These are phyloP conservation scores for Ustilaginoidea virens DNA, from an alignment of 2,329 filamentous ascomycete genomes.

Conservation along the genomic window DNA sequence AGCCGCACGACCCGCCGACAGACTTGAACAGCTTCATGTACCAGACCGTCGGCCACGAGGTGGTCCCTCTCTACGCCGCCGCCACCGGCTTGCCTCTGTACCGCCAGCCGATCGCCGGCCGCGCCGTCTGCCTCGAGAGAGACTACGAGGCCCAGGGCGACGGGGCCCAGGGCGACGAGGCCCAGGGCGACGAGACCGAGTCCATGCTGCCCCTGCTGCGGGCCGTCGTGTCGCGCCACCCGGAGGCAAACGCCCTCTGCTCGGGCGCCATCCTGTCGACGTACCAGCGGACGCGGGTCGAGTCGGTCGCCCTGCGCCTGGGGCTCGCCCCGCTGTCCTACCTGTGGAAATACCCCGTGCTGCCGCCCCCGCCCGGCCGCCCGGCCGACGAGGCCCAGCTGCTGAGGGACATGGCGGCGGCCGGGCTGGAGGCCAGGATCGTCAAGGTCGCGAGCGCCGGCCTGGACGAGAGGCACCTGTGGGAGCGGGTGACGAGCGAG, in stretches of 20 bases:
- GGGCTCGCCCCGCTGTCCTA: conserved; percentile 71
- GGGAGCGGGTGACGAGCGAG: conserved; percentile 57
- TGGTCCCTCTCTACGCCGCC: conserved; percentile 71
- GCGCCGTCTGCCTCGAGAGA: conserved; percentile 51
- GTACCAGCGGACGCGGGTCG: conserved; percentile 91
- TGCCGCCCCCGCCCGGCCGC: conserved; percentile 34
- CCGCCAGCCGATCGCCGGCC: conserved; percentile 59
- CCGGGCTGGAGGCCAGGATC: conserved; percentile 73
- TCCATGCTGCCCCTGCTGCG: conserved; percentile 63
- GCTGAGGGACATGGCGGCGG: conserved; percentile 64
- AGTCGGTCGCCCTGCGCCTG: conserved; percentile 77
- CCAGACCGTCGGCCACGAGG: conserved; percentile 82
- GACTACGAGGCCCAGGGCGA: conserved; percentile 41
- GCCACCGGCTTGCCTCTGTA: conserved; percentile 75
- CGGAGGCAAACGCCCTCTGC: conserved; percentile 70
- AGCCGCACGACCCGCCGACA: conserved; percentile 1
- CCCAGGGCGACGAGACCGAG: conserved; percentile 64
- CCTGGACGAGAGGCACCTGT: conserved; percentile 65
- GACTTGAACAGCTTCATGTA: conserved; percentile 98
- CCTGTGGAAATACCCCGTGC: conserved; percentile 77
- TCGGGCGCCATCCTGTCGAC: conserved; percentile 88
- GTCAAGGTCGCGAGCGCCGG: conserved; percentile 91
- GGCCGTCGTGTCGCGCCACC: conserved; percentile 51
- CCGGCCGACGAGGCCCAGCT: conserved; percentile 36
- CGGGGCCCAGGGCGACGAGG: no score